A percentile compares a stretch with the other conserved stretches of the same genome.
Conservation (phyloP, 169 alveolate species). For the Plasmodium relictum region DNA sequence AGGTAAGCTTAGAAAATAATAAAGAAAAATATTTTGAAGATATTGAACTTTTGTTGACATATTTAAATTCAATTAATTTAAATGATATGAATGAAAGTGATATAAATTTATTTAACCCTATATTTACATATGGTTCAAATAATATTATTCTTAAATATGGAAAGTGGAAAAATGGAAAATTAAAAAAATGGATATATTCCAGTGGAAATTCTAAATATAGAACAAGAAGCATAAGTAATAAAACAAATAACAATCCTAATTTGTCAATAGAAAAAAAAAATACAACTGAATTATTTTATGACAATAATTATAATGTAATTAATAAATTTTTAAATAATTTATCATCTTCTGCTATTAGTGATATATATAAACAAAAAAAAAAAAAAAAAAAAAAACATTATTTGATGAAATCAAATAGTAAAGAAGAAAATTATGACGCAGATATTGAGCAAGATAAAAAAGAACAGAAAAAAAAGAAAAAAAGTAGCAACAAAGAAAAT, state of each 20-base stretch:
- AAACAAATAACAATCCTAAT: not conserved
- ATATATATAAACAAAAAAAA: not conserved
- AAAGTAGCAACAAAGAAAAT: not conserved
- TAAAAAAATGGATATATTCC: constrained; percentile 48
- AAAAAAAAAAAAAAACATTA: not conserved
- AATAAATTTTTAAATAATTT: constrained; percentile 13
- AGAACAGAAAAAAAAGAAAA: not conserved
- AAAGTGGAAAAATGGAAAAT: constrained; percentile 66
- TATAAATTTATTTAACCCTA: constrained; percentile 23
- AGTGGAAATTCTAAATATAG: not conserved
- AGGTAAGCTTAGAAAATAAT: not conserved
- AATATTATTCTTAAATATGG: constrained; percentile 62
- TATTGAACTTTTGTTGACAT: constrained; percentile 21
- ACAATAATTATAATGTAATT: constrained; percentile 7
- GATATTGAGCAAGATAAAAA: not conserved
- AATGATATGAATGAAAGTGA: constrained; percentile 38
- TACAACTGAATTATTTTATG: not conserved
- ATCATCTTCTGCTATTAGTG: constrained; percentile 22
- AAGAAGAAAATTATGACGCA: not conserved
- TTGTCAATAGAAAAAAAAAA: constrained; percentile 2
- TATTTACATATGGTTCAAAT: constrained; percentile 40
- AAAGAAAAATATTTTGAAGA: constrained; percentile 30
- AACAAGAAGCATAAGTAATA: not conserved
- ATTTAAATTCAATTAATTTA: constrained; percentile 46
- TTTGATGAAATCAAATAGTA: not conserved